These are phyloP conservation scores for Plasmopara halstedii DNA, from an alignment of 352 stramenopile species.

Conservation along the genomic window DNA sequence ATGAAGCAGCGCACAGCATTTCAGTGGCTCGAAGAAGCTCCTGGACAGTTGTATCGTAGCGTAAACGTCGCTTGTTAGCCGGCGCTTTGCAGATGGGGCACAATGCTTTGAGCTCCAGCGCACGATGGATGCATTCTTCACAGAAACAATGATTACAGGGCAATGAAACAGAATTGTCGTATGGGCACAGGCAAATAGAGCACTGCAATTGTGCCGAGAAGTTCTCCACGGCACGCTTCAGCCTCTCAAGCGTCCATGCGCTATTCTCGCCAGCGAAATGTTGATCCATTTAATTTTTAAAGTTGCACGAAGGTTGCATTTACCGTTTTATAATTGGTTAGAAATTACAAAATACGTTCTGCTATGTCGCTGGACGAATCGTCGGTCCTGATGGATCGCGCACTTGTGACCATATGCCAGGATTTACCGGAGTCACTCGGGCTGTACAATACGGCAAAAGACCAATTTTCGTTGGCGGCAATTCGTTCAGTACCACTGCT, in stretches of 20 bases:
- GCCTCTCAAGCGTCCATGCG: constrained; percentile 39
- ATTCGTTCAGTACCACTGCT: constrained; percentile 48
- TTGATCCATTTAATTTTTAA: background rate
- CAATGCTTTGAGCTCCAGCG: constrained; percentile 64
- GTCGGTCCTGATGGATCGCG: constrained; percentile 61
- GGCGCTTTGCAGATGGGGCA: constrained; percentile 83
- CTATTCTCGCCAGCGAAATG: constrained; percentile 16
- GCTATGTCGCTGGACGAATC: constrained; percentile 67
- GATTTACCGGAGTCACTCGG: constrained; percentile 73
- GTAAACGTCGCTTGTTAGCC: constrained; percentile 68
- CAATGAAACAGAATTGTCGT: constrained; percentile 58
- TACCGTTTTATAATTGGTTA: no score
- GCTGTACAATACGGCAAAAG: constrained; percentile 66
- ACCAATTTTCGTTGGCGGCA: constrained; percentile 53
- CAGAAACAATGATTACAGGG: constrained; percentile 87
- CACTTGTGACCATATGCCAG: constrained; percentile 65
- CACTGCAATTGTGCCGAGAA: constrained; percentile 76
- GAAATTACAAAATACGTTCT: no score
- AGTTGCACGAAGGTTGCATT: constrained; percentile 9
- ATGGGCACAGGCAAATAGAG: constrained; percentile 76
- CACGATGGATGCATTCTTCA: constrained; percentile 80
- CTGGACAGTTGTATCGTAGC: constrained; percentile 71
- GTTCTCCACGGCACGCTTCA: constrained; percentile 48
- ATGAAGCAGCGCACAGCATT: constrained; percentile 31
- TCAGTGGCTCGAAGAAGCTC: constrained; percentile 54